Evolutionary conservation across 1,284 basidiomycete genomes (phyloP), one percentile per base, ranked within the genome.

Genomic region (Tilletia walkeri): DNA sequence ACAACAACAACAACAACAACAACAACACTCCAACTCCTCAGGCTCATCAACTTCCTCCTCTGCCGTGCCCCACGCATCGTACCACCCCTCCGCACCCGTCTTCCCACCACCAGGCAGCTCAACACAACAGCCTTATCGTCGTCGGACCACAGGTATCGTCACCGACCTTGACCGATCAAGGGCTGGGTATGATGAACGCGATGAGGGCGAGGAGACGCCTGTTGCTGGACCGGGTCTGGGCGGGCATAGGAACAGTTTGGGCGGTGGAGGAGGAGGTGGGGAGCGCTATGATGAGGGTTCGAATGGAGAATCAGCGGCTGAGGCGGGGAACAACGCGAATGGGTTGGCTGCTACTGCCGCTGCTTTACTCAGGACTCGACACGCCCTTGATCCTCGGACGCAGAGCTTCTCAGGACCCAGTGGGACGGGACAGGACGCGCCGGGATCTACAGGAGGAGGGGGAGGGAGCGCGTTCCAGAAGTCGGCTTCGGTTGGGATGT

Each of bases 171-270:
- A 76, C 47, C 75, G 74, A 10, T 56, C 67, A 38, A 68, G 34
- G 38, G 63, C 67, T 0, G 48, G 69, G 0, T 77, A 67, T 50
- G 24, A 30, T 30, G 70, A 73, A 20, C 67, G 70, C 41, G 78
- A 78, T 38, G 78, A 80, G 45, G 78, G 74, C 34, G 78, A 80
- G 50, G 69, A 77, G 48, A 80, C 77, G 18, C 78, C 79, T n/a
- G 73, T 79, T 45, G 73, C 74, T 24, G 69, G 74, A 30, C n/a
- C 24, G 24, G 24, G 24, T 30, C 24, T 30, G 41, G 14, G 41
- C 9, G 41, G 41, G 41, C 6, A 14, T 45, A 45, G 41, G 41
- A 45, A 18, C 50, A 30, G 24, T 30, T 2, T 30, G 24, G 24
- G 24, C 24, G 24, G 24, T 30, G 24, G n/a, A n/a, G n/a, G n/a